phyloP scores from a whole-genome alignment of 306 rosid species.

The Acacia melanoxylon region DNA sequence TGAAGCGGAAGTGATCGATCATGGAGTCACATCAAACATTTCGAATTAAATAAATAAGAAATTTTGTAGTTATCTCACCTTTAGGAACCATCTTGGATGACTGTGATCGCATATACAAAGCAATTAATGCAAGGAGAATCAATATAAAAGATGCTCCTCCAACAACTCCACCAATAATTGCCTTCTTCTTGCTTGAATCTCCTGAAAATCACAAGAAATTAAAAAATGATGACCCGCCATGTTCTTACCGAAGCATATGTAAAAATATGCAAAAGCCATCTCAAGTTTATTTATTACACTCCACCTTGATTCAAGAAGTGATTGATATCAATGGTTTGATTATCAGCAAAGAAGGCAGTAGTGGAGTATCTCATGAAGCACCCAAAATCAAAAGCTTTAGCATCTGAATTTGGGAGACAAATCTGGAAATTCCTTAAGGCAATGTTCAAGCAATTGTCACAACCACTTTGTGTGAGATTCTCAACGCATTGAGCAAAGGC shows the following conservation, averaged over 20 bases:
- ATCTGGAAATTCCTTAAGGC: constrained; percentile 38
- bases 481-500: constrained; percentile 68
- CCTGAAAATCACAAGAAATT: neutral
- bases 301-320: constrained; percentile 39
- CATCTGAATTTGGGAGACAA: constrained; percentile 53
- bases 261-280: neutral
- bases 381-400: constrained; percentile 59
- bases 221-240: neutral
- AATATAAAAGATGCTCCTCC: neutral
- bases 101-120: neutral
- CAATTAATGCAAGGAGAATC: neutral
- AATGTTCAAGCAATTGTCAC: constrained; percentile 47
- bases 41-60: neutral
- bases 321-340: constrained; percentile 44
- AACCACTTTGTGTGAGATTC: constrained; percentile 31
- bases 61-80: neutral
- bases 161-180: neutral
- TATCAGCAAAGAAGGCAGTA: constrained; percentile 52
- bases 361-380: constrained; percentile 64
- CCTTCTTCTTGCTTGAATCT: neutral
- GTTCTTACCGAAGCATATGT: neutral
- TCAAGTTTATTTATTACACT: neutral
- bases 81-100: neutral
- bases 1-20: neutral
- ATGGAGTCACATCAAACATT: neutral